Conservation (phyloP, 2,329 filamentous ascomycete species). For the Aspergillus udagawae region DNA sequence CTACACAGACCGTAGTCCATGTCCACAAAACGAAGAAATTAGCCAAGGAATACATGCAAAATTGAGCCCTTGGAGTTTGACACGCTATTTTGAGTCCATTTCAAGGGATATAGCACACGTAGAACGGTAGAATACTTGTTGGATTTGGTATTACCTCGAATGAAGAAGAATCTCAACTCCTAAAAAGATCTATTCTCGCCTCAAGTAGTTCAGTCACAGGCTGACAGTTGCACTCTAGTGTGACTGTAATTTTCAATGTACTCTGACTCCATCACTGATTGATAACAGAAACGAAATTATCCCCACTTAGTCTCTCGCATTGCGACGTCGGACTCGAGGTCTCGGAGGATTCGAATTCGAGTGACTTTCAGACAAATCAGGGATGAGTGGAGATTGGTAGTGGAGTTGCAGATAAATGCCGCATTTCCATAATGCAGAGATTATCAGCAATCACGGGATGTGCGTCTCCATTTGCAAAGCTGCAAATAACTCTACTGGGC, state of each 20-base stretch:
- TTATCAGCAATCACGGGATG: too few species aligned
- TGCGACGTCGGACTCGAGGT: not conserved
- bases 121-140: not conserved
- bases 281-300: not conserved
- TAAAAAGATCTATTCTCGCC: too few species aligned
- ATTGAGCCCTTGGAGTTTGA: not conserved
- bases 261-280: not conserved
- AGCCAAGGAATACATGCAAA: not conserved
- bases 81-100: too few species aligned
- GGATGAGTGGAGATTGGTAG: not conserved
- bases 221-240: not conserved
- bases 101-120: not conserved
- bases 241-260: not conserved
- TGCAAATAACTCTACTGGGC: not conserved
- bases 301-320: not conserved
- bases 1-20: not conserved
- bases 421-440: not conserved
- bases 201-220: too few species aligned
- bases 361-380: not conserved
- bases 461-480: not conserved
- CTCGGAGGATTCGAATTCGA: not conserved
- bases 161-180: not conserved
- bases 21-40: not conserved
- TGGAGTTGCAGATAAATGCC: not conserved
- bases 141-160: not conserved